Base-by-base conservation (phyloP, 192 early-diverging fungal species). In the Coemansia sp. region DNA sequence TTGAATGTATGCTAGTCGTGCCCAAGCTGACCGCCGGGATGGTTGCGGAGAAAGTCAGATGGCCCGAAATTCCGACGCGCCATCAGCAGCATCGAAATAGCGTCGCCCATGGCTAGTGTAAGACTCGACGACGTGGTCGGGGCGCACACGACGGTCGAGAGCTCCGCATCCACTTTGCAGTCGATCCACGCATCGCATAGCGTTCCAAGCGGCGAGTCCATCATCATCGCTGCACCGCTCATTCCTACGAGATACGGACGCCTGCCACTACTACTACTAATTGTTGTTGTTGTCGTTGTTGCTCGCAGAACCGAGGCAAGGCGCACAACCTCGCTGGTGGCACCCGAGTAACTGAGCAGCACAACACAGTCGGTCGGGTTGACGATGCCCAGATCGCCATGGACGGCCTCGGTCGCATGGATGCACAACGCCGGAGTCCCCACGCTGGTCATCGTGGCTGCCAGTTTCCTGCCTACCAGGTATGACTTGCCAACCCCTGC, bases 151-250 rank as follows among this genome's bases (percentile, higher is more conserved):
- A 18, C 37, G 4, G 40, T 11, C 10, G 78, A 75, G 12, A 75
- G 57, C 60, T 75, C 73, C 2, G 21, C 41, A 13, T 62, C 67
- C 13, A 81, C 74, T 3, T 56, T 21, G 13, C 71, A 62, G 6
- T 61, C 76, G 12, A 78, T 78, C 71, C 73, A 76, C 21, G 78
- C 78, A 49, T 81, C 73, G 47, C 78, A 76, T 16, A 76, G 26
- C 8, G n/a, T 58, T 3, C 73, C 78, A n/a, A 81, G 42, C 13
- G 67, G 61, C 18, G 73, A 66, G n/a, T 56, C 40, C 4, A 0
- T 12, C n/a, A 8, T 15, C 26, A 10, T 32, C 32, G 32, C 4
- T 11, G 66, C 62, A 13, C 56, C 21, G 37, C 78, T 73, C 78
- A 81, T 76, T 1, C 73, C 78, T 40, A 76, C 36, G 8, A 81